Conservation (phyloP, 306 rosid species). For the Quercus variabilis region DNA sequence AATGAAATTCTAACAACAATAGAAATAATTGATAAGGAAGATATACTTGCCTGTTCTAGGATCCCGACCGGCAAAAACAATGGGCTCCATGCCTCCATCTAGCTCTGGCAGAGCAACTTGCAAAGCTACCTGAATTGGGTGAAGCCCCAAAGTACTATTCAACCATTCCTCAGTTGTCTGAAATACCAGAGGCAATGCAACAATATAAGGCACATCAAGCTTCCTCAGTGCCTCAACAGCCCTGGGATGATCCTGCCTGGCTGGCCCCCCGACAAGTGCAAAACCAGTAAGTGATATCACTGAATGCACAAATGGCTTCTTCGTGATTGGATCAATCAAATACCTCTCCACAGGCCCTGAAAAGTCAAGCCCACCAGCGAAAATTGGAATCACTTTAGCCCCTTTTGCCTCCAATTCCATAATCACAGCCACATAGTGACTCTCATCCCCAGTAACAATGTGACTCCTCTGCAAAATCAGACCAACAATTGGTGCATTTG, state of each 20-base stretch:
- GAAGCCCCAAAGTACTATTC: conserved; percentile 90
- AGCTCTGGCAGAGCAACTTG: conserved; percentile 99
- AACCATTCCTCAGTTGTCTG: conserved; percentile 99
- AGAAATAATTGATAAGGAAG: neutral
- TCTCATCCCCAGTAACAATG: conserved; percentile 96
- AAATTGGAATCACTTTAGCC: conserved; percentile 91
- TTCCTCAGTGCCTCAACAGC: conserved; percentile 82
- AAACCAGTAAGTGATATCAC: conserved; percentile 89
- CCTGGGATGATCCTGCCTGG: conserved; percentile 97
- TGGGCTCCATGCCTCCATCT: conserved; percentile 99
- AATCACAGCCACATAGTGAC: conserved; percentile 96
- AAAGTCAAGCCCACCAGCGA: conserved; percentile 91
- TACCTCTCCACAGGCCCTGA: conserved; percentile 94
- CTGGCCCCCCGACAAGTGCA: conserved; percentile 99
- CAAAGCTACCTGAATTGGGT: conserved; percentile 97
- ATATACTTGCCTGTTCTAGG: conserved; percentile 71
- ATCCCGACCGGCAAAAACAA: conserved; percentile 92
- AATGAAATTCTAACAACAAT: neutral
- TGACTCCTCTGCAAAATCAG: conserved; percentile 91
- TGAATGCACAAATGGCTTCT: conserved; percentile 76
- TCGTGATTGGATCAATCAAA: conserved; percentile 72
- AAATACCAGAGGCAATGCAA: conserved; percentile 94
- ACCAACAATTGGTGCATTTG: conserved; percentile 62
- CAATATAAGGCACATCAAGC: conserved; percentile 93
- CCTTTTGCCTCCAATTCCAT: conserved; percentile 97